Percentiles rank a stretch among this genome's conserved stretches.
Evolutionary conservation across 2,329 filamentous ascomycete genomes (phyloP).

Genomic region (Talaromyces sp.): DNA sequence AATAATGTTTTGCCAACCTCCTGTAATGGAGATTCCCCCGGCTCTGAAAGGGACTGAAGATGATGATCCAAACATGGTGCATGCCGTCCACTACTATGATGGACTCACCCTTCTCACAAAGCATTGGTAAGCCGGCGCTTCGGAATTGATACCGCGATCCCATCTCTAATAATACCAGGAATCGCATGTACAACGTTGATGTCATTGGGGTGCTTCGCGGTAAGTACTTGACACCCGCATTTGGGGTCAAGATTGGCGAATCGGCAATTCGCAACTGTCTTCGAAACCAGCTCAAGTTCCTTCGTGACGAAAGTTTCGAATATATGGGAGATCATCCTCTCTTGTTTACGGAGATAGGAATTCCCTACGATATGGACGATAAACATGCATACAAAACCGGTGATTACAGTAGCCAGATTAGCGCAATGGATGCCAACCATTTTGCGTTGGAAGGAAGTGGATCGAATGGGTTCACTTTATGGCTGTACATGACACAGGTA

Average conservation of each 20-base stretch:
- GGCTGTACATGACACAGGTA: constrained; percentile 75
- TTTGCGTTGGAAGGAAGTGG: constrained; percentile 81
- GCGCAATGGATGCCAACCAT: constrained; percentile 93
- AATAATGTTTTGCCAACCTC: constrained; percentile 86
- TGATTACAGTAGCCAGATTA: constrained; percentile 86
- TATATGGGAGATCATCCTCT: constrained; percentile 85
- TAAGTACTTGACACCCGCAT: constrained; percentile 79
- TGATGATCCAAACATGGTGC: constrained; percentile 85
- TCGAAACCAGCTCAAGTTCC: constrained; percentile 74
- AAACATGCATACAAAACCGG: constrained; percentile 93
- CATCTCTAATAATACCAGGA: constrained; percentile 42
- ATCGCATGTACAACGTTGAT: constrained; percentile 93
- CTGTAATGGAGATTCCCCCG: constrained; percentile 87
- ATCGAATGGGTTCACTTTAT: constrained; percentile 81
- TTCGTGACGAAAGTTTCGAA: constrained; percentile 80
- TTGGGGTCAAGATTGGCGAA: constrained; percentile 90
- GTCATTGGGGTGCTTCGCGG: constrained; percentile 88
- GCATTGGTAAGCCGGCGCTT: constrained; percentile 61
- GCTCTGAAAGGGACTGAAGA: constrained; percentile 79
- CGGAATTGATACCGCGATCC: not conserved
- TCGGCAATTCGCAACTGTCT: constrained; percentile 92
- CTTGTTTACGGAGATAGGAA: constrained; percentile 90
- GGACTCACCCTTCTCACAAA: constrained; percentile 96
- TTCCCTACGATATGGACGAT: constrained; percentile 98
- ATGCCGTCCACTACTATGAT: constrained; percentile 94